These are phyloP conservation scores for Byssothecium circinans DNA, from an alignment of 2,329 filamentous ascomycete genomes.

Conservation along the genomic window DNA sequence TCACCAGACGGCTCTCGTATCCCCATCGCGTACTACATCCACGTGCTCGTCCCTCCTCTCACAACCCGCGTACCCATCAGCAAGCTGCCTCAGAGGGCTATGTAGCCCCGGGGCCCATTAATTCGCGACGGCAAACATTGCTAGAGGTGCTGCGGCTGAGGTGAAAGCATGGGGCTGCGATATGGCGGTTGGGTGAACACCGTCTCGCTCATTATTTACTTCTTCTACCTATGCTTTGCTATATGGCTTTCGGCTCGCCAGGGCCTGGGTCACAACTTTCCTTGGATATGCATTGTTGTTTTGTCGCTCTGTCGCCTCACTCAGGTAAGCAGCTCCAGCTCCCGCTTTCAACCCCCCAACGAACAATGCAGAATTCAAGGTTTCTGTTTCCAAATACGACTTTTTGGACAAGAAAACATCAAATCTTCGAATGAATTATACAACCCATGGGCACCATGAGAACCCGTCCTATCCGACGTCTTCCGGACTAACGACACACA, in stretches of 20 bases:
- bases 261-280: slow-evolving; percentile 36
- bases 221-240: slow-evolving; percentile 32
- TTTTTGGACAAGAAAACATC: too few relatives aligned
- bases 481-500: slow-evolving; percentile 2
- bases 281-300: slow-evolving; percentile 39
- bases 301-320: slow-evolving; percentile 37
- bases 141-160: not conserved
- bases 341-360: too few relatives aligned
- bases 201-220: slow-evolving; percentile 37
- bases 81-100: not conserved
- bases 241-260: slow-evolving; percentile 33
- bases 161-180: slow-evolving; percentile 8
- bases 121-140: not conserved
- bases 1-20: not conserved
- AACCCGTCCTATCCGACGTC: too few relatives aligned
- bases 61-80: not conserved
- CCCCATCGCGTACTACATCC: not conserved
- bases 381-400: too few relatives aligned
- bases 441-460: too few relatives aligned
- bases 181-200: slow-evolving; percentile 39
- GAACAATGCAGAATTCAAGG: too few relatives aligned
- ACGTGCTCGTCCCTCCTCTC: not conserved
- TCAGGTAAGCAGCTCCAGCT: slow-evolving; percentile 11
- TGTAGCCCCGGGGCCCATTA: slow-evolving; percentile 1
- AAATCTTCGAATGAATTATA: too few relatives aligned